phyloP scores from a whole-genome alignment of 495 filamentous ascomycete species.

The Trichoderma parareesei region DNA sequence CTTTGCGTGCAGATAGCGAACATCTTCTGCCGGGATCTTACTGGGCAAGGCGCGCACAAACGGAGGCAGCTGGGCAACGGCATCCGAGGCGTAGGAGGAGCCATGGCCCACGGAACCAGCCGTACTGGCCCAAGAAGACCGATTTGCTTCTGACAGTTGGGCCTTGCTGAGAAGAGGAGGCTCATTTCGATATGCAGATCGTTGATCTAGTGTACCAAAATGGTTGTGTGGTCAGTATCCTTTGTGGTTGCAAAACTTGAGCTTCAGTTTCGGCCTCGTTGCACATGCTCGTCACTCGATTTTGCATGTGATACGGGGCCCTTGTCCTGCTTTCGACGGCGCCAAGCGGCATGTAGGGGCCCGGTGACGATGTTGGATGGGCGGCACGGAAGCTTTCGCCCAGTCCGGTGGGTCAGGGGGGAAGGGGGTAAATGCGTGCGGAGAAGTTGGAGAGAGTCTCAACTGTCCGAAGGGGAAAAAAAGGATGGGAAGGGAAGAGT shows the following conservation, averaged over 20 bases:
- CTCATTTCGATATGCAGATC: constrained; percentile 23
- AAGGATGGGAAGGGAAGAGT: too few relatives aligned
- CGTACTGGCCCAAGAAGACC: constrained; percentile 19
- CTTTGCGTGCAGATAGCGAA: constrained; percentile 65
- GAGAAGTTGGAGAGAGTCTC: constrained; percentile 9
- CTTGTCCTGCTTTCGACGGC: not conserved
- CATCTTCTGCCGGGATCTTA: constrained; percentile 62
- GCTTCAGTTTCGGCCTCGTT: not conserved
- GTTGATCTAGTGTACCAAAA: constrained; percentile 24
- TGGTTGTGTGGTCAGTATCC: constrained; percentile 18
- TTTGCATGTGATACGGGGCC: constrained; percentile 19
- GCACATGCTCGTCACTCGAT: not conserved
- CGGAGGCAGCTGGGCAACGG: constrained; percentile 42
- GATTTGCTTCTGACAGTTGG: constrained; percentile 1
- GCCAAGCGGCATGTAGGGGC: not conserved
- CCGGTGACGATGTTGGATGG: constrained; percentile 6
- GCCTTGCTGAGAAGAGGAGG: constrained; percentile 19
- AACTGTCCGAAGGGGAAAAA: too few relatives aligned
- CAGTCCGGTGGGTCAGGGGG: constrained; percentile 7
- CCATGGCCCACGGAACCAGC: constrained; percentile 12
- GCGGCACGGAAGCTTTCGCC: not conserved
- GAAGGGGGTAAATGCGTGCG: not conserved
- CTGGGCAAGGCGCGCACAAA: constrained; percentile 67
- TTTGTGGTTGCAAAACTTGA: not conserved
- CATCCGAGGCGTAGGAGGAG: constrained; percentile 21